A percentile compares a stretch with the other conserved stretches of the same genome.
Evolutionary conservation across 805 yeast species (phyloP).

Genomic region (Candida xiaguanensis): DNA sequence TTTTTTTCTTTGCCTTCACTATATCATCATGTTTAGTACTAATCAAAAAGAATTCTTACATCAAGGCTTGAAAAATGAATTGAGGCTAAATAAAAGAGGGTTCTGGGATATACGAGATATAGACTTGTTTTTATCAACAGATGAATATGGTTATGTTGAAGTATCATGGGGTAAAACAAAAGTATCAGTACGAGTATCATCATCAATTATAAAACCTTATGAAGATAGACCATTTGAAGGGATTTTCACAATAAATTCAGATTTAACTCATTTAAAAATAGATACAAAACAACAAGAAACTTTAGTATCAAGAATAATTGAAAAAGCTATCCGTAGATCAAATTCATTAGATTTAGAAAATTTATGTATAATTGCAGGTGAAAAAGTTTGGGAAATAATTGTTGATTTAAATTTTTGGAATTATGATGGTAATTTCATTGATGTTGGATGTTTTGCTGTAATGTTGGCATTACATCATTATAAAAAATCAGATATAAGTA

Average conservation of each 20-base stretch:
- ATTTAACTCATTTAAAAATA: conserved; percentile 85
- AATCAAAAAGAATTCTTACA: conserved; percentile 62
- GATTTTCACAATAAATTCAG: conserved; percentile 75
- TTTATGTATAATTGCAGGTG: conserved; percentile 86
- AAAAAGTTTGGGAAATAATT: conserved; percentile 84
- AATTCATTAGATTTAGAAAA: conserved; percentile 89
- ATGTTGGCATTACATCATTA: conserved; percentile 82
- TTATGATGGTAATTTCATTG: conserved; percentile 91
- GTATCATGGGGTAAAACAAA: conserved; percentile 71
- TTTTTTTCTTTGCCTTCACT: background rate
- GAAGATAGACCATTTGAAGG: conserved; percentile 97
- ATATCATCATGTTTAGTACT: conserved; percentile 39
- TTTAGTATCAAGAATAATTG: conserved; percentile 75
- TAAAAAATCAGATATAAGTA: conserved; percentile 75
- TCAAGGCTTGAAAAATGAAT: conserved; percentile 57
- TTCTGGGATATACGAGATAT: conserved; percentile 57
- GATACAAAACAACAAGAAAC: conserved; percentile 82
- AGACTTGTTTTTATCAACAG: conserved; percentile 56
- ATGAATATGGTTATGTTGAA: conserved; percentile 78
- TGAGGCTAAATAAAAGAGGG: conserved; percentile 67
- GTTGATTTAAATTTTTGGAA: conserved; percentile 88
- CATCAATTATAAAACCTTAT: conserved; percentile 72
- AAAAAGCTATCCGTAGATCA: conserved; percentile 86
- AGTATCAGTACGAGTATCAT: conserved; percentile 67
- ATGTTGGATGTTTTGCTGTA: conserved; percentile 86